Base-by-base conservation (phyloP, 75 land plant genomes). In the Cunninghamia lanceolata region DNA sequence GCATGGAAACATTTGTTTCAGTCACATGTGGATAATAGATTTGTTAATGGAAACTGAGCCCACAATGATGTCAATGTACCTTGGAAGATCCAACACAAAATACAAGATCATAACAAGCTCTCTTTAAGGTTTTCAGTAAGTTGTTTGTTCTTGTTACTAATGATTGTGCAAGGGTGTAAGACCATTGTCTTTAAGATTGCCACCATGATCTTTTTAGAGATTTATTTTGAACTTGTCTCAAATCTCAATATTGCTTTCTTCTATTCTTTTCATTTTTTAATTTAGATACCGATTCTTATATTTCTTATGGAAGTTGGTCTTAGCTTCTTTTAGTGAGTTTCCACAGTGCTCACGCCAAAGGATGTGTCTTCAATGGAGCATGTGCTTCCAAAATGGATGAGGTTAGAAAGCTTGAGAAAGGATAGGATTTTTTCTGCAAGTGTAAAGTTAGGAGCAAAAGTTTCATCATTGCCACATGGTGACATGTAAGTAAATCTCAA, bases 361-460 rank as follows among this genome's bases (percentile, higher is more conserved):
- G 86, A 91, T 84, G 94, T 92, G 19, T 94, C 95, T 28, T 46
- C 1, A 28, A 86, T 82, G 92, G 95, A 94, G 89, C 91, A 90
- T 86, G 86, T 94, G 78, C 79, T 94, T 56, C 95, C 95, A 0
- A 8, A 85, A 34, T 94, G 95, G 95, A 85, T 59, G 17, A 84
- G 36, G 70, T 85, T 83, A 42, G 74, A 87, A 87, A 87, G 84
- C 28, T 85, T 83, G 80, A 92, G 50, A 63, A 82, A 25, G 21
- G 47, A 25, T 35, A 87, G 88, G 25, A 16, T 38, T 66, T 83
- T 87, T 40, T 46, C 86, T 28, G 78, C 28, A 75, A 82, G 76
- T 16, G 85, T 94, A 47, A 84, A 74, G 39, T 83, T 92, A 35
- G 95, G 95, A 16, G 82, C 87, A n/a, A 90, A 85, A 87, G 79